Percentiles rank a stretch among this genome's conserved stretches.
Evolutionary conservation across 768 basidiomycete genomes (phyloP).

Genomic region (Psilocybe tampanensis): DNA sequence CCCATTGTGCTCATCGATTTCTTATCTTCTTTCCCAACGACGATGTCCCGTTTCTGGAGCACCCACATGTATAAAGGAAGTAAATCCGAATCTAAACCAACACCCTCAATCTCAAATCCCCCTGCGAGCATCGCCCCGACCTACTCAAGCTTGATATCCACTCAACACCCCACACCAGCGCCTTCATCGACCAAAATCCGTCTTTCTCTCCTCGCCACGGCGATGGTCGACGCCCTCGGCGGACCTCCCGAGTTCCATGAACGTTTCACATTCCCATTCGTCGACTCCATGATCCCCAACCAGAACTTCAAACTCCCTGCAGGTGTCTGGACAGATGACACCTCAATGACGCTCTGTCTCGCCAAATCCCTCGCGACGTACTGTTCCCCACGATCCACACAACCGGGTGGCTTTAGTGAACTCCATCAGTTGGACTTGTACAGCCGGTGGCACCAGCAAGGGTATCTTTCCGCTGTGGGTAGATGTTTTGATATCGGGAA

Average conservation of each 20-base stretch:
- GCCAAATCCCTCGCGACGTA: slow-evolving; percentile 40
- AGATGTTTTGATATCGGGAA: slow-evolving; percentile 43
- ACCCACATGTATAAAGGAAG: too few species aligned
- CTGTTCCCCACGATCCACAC: slow-evolving; percentile 11
- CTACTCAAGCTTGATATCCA: slow-evolving; percentile 19
- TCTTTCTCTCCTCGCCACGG: slow-evolving; percentile 38
- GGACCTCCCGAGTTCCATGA: slow-evolving; percentile 43
- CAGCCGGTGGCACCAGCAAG: slow-evolving; percentile 31
- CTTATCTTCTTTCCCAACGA: too few species aligned
- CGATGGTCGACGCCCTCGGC: slow-evolving; percentile 48
- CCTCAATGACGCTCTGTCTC: slow-evolving; percentile 48
- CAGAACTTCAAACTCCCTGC: slow-evolving; percentile 34
- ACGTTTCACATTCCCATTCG: slow-evolving; percentile 39
- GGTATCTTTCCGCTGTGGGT: slow-evolving; percentile 35
- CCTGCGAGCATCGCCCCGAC: too few species aligned
- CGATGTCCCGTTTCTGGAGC: too few species aligned
- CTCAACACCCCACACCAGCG: slow-evolving; percentile 30
- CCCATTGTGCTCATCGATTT: too few species aligned
- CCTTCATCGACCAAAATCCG: slow-evolving; percentile 39
- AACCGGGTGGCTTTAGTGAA: slow-evolving; percentile 34
- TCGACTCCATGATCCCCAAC: slow-evolving; percentile 40
- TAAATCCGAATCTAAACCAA: too few species aligned
- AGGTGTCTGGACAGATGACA: slow-evolving; percentile 53
- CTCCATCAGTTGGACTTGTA: slow-evolving; percentile 38
- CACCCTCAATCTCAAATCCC: too few species aligned